Evolutionary conservation across 1,284 basidiomycete genomes (phyloP).

Genomic region (Farysia itapuensis): DNA sequence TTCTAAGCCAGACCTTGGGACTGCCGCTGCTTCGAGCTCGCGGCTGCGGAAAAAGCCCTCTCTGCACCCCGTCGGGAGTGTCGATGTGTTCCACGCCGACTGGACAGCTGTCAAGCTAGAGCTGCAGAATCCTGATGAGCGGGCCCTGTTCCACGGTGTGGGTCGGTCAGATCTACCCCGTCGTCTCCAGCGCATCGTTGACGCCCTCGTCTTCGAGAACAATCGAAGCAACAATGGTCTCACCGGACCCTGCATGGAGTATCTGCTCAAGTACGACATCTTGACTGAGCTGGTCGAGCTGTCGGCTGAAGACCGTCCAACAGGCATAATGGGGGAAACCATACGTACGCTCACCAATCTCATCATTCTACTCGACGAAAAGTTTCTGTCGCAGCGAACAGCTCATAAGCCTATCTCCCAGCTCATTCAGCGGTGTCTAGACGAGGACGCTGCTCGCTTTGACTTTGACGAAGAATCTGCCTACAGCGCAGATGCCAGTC

Average conservation of each 20-base stretch:
- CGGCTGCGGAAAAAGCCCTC: slow-evolving; percentile 30
- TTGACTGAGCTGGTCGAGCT: slow-evolving; percentile 50
- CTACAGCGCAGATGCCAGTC: neutral
- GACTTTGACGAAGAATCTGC: slow-evolving; percentile 69
- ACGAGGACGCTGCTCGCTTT: slow-evolving; percentile 83
- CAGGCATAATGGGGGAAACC: slow-evolving; percentile 51
- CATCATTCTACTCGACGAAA: slow-evolving; percentile 56
- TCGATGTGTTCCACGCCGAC: slow-evolving; percentile 33
- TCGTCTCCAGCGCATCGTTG: slow-evolving; percentile 78
- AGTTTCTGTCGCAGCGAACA: slow-evolving; percentile 52
- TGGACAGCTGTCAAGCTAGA: slow-evolving; percentile 32
- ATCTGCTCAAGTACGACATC: slow-evolving; percentile 77
- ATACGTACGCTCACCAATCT: slow-evolving; percentile 54
- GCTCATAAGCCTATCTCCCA: slow-evolving; percentile 79
- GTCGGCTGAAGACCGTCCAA: slow-evolving; percentile 48
- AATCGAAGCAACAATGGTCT: slow-evolving; percentile 75
- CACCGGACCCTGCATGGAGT: slow-evolving; percentile 79
- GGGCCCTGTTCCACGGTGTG: slow-evolving; percentile 78
- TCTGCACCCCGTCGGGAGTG: slow-evolving; percentile 23
- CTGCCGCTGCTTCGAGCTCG: slow-evolving; percentile 7
- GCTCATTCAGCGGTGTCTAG: slow-evolving; percentile 82
- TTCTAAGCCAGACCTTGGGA: slow-evolving; percentile 18
- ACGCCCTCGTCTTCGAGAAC: slow-evolving; percentile 82
- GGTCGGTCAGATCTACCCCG: slow-evolving; percentile 76
- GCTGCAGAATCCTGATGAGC: slow-evolving; percentile 75